Conservation (phyloP, 352 stramenopile genomes). For the Pythium rishiriense region DNA sequence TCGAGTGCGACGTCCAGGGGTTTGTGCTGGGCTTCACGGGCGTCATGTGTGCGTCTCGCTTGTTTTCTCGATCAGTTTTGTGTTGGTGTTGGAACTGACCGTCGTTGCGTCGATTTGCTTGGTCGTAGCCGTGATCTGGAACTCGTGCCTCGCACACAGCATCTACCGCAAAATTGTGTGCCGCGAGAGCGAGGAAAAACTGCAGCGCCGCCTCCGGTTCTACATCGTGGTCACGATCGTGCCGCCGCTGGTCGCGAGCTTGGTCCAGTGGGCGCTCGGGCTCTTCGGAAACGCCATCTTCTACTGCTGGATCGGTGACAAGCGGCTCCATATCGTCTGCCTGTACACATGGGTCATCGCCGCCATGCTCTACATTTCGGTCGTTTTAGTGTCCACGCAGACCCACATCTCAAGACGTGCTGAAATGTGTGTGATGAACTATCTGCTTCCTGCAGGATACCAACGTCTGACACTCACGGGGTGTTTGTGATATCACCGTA, state of each 20-base stretch:
- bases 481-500: constrained; percentile 4
- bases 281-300: constrained; percentile 51
- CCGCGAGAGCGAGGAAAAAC: constrained; percentile 60
- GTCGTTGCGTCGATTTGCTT: neutral
- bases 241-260: constrained; percentile 39
- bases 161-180: constrained; percentile 71
- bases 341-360: constrained; percentile 70
- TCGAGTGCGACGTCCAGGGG: constrained; percentile 51
- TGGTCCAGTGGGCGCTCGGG: constrained; percentile 28
- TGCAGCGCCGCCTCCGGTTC: constrained; percentile 59
- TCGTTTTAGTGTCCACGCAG: constrained; percentile 67
- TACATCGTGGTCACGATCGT: constrained; percentile 55
- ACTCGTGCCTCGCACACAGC: constrained; percentile 67
- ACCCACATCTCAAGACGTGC: constrained; percentile 44
- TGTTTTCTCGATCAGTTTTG: neutral
- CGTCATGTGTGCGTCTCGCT: constrained; percentile 48
- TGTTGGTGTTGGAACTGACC: neutral
- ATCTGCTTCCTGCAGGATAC: neutral
- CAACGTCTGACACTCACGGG: no score
- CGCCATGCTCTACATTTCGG: constrained; percentile 65
- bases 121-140: constrained; percentile 57
- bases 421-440: constrained; percentile 28
- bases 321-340: constrained; percentile 45
- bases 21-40: constrained; percentile 52
- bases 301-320: constrained; percentile 75